A percentile compares a stretch with the other conserved stretches of the same genome.
Evolutionary conservation across 129 eudicot genomes (phyloP).

Genomic region (Deinandra increscens): DNA sequence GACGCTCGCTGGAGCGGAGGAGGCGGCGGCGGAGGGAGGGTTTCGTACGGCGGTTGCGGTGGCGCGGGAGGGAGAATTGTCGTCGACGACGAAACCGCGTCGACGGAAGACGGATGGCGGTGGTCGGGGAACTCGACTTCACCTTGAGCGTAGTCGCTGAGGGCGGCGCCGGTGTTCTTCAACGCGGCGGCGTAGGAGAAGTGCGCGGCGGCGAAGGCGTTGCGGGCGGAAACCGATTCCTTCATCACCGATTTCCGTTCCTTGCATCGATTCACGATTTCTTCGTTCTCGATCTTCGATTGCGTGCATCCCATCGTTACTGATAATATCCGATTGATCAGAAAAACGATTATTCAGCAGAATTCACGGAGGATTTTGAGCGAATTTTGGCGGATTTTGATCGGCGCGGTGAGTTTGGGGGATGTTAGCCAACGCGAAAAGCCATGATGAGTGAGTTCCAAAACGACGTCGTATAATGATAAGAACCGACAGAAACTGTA

Average conservation of each 20-base stretch:
- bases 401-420: slow-evolving; percentile 15
- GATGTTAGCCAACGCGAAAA: slow-evolving; percentile 23
- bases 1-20: slow-evolving; percentile 68
- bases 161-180: slow-evolving; percentile 97
- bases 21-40: slow-evolving; percentile 48
- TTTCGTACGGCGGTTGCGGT: slow-evolving; percentile 32
- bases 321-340: slow-evolving; percentile 1
- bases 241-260: slow-evolving; percentile 75
- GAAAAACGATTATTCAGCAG: not conserved
- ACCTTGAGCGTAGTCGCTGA: slow-evolving; percentile 86
- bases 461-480: slow-evolving; percentile 31
- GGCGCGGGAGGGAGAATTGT: slow-evolving; percentile 32
- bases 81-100: slow-evolving; percentile 12
- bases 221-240: slow-evolving; percentile 70
- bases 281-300: slow-evolving; percentile 97
- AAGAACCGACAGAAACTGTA: slow-evolving; percentile 23
- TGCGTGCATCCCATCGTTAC: slow-evolving; percentile 77
- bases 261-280: slow-evolving; percentile 74
- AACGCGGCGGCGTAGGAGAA: slow-evolving; percentile 70
- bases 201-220: slow-evolving; percentile 96
- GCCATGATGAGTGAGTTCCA: not conserved
- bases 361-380: not conserved
- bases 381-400: not conserved
- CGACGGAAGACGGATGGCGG: slow-evolving; percentile 24
- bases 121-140: slow-evolving; percentile 45